Base-by-base conservation (phyloP, 441 rosid genomes). In the Daphne laureola region DNA sequence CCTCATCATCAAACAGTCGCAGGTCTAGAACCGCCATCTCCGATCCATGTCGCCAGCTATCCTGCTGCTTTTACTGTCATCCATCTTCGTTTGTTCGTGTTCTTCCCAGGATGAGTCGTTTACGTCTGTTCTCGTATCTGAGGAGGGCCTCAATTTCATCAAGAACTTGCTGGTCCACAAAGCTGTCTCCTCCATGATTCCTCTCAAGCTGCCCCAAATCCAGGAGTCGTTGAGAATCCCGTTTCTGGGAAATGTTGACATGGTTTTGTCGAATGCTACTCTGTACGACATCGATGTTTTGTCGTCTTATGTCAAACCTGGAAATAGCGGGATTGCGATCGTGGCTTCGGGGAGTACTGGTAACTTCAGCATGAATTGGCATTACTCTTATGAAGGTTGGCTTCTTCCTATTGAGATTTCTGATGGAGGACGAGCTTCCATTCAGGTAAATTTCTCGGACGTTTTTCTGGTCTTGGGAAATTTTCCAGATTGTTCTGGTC, bases 91-190 rank as follows among this genome's bases (percentile, higher is more conserved):
- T 46, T 59, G 78, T 14, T 69, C 80, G 14, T 51, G 42, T 8
- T 17, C 77, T 8, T 17, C 77, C 23, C 43, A 58, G 23, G 64
- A 73, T 46, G 58, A 73, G 50, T 74, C 92, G 50, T 92, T 84
- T 81, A 89, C 87, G 54, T 83, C 98, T 46, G 61, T 92, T 54
- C 65, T 78, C 38, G 62, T 92, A 49, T 78, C 91, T 57, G 83
- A 92, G 68, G 71, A 66, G 55, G 98, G 97, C n/a, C 86, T 92
- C 58, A 90, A 86, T 67, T 92, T 92, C 78, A 48, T 84, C 61
- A 92, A 86, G 73, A 66, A 89, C 53, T 68, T 86, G 43, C 88
- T 92, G 51, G 66, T 92, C 46, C 73, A 73, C 66, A 75, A 81
- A 76, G 92, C 95, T 1, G 70, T 80, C 7, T 70, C 88, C 25